Conservation (phyloP, 169 alveolate species). For the Plasmodium coatneyi region DNA sequence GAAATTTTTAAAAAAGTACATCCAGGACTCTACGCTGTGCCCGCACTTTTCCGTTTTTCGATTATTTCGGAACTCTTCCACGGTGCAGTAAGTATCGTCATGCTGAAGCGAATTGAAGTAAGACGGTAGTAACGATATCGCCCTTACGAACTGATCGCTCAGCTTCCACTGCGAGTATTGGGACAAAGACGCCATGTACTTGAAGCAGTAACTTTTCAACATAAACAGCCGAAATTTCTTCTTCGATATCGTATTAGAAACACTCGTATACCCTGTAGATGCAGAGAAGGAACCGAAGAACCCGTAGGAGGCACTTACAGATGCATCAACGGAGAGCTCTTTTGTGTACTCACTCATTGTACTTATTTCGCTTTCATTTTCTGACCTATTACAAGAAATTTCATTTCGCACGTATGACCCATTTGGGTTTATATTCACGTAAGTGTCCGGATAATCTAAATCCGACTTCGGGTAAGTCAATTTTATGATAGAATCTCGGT, state of each 20-base stretch:
- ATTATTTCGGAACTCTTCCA: conserved; percentile 74
- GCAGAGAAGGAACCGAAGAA: conserved; percentile 85
- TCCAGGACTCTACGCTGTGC: conserved; percentile 83
- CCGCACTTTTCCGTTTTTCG: conserved; percentile 78
- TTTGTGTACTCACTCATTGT: conserved; percentile 82
- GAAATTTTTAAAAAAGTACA: conserved; percentile 83
- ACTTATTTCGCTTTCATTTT: conserved; percentile 73
- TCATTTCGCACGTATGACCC: conserved; percentile 87
- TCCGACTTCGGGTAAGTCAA: conserved; percentile 76
- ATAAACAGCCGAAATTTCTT: conserved; percentile 80
- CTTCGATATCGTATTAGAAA: conserved; percentile 80
- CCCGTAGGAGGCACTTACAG: conserved; percentile 78
- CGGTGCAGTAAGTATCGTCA: conserved; percentile 77
- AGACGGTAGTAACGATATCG: conserved; percentile 81
- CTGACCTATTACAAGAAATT: conserved; percentile 87
- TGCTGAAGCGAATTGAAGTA: conserved; percentile 78
- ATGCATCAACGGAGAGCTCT: conserved; percentile 87
- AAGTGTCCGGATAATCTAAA: conserved; percentile 66
- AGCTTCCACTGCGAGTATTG: conserved; percentile 76
- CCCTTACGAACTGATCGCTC: conserved; percentile 80
- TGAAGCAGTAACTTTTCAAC: conserved; percentile 85
- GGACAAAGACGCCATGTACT: conserved; percentile 87
- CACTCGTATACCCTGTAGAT: conserved; percentile 83
- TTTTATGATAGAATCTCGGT: conserved; percentile 83
- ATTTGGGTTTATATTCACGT: conserved; percentile 76